phyloP scores from a whole-genome alignment of 139 green algal species.

The Ettlia oleoabundans region DNA sequence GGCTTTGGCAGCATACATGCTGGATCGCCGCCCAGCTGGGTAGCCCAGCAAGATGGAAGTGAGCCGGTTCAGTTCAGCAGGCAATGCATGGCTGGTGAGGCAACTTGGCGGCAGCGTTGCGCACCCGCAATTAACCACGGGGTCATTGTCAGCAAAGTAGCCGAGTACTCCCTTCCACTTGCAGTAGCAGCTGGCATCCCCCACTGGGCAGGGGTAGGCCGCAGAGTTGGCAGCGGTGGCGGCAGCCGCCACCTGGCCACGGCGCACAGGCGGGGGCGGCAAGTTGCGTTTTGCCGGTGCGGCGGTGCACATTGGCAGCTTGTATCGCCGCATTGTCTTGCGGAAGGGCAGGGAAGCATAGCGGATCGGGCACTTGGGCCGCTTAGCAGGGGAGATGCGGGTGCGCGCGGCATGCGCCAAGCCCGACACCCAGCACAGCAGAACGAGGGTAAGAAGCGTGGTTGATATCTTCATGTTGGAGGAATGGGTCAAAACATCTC shows the following conservation, averaged over 20 bases:
- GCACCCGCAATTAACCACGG: conserved; percentile 16
- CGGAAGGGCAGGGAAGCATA: not conserved
- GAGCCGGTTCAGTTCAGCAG: not conserved
- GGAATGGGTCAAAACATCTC: not conserved
- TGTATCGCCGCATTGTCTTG: not conserved
- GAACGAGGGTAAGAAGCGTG: not conserved
- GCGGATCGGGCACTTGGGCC: not conserved
- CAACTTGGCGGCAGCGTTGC: not conserved
- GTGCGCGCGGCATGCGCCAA: not conserved
- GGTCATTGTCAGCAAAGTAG: conserved; percentile 32
- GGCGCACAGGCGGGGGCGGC: not conserved
- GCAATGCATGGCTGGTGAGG: not conserved
- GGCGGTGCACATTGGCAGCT: not conserved
- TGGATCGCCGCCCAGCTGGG: too few species aligned
- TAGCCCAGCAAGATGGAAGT: not conserved
- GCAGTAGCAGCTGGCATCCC: conserved; percentile 31
- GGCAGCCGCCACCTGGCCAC: not conserved
- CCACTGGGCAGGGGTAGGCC: conserved; percentile 13
- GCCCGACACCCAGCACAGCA: not conserved
- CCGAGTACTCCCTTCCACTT: not conserved
- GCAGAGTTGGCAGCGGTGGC: not conserved
- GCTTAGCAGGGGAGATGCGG: not conserved
- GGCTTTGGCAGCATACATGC: too few species aligned
- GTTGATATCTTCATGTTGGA: not conserved
- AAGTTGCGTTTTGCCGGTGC: not conserved